Percentiles rank a stretch among this genome's conserved stretches.
phyloP scores from a whole-genome alignment of 257 asterid genomes.

The Echium plantagineum region DNA sequence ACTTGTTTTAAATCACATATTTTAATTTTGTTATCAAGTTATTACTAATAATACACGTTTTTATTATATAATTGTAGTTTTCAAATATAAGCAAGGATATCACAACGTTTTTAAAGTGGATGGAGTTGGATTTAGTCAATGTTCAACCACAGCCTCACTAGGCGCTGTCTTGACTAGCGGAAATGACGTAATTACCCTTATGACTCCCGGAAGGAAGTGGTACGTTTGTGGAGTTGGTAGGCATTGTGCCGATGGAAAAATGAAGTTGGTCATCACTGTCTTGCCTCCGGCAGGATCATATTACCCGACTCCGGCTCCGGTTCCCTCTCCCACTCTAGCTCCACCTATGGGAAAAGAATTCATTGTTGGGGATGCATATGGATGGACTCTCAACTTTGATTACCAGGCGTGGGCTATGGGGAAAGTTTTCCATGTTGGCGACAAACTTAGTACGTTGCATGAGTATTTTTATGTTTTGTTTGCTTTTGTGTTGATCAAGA shows the following conservation, averaged over 20 bases:
- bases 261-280: slow-evolving; percentile 7
- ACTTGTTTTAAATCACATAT: too few species aligned
- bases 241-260: slow-evolving; percentile 1
- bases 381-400: slow-evolving; percentile 25
- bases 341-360: too few species aligned
- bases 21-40: too few species aligned
- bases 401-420: slow-evolving; percentile 23
- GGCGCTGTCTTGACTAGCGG: slow-evolving; percentile 1
- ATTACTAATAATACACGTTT: too few species aligned
- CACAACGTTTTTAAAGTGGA: slow-evolving; percentile 9
- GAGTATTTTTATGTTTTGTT: too few species aligned
- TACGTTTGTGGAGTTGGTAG: slow-evolving; percentile 7
- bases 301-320: neutral
- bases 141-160: neutral
- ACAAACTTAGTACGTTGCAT: slow-evolving; percentile 18
- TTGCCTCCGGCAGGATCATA: neutral
- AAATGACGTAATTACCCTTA: slow-evolving; percentile 8
- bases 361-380: slow-evolving; percentile 32
- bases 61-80: slow-evolving; percentile 10
- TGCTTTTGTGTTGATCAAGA: too few species aligned
- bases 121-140: slow-evolving; percentile 9
- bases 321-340: neutral
- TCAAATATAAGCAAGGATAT: slow-evolving; percentile 4
- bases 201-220: slow-evolving; percentile 10
- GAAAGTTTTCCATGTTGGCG: slow-evolving; percentile 25